Conservation (phyloP, 495 filamentous ascomycete species). For the Penicillium argentinense region DNA sequence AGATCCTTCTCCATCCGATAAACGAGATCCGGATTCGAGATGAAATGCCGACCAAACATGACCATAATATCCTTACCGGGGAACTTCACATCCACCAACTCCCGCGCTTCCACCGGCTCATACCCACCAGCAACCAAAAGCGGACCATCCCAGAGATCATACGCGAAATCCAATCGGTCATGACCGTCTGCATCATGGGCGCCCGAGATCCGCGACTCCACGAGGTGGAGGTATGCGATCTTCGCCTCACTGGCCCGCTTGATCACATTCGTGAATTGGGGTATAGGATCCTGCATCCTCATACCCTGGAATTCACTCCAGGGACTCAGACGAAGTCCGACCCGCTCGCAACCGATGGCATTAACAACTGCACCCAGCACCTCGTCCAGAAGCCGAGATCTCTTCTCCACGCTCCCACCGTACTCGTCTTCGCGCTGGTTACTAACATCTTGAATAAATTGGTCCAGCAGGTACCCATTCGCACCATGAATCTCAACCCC, state of each 20-base stretch:
- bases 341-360: constrained; percentile 59
- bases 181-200: constrained; percentile 32
- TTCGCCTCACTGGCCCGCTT: constrained; percentile 44
- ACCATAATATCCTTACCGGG: constrained; percentile 47
- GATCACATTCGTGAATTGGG: constrained; percentile 59
- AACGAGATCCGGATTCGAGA: constrained; percentile 65
- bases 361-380: constrained; percentile 55
- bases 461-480: constrained; percentile 75
- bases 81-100: constrained; percentile 50
- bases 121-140: constrained; percentile 61
- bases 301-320: constrained; percentile 64
- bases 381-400: constrained; percentile 59
- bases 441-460: constrained; percentile 62
- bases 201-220: constrained; percentile 48
- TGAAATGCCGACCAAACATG: constrained; percentile 61
- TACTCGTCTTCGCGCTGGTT: constrained; percentile 66
- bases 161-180: constrained; percentile 50
- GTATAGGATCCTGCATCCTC: constrained; percentile 58
- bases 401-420: constrained; percentile 68
- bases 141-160: constrained; percentile 27
- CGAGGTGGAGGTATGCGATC: constrained; percentile 64
- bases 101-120: constrained; percentile 39
- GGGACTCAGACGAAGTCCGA: constrained; percentile 61
- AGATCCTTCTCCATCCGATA: constrained; percentile 53
- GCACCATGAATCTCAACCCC: constrained; percentile 76